phyloP scores from a whole-genome alignment of 257 asterid species.

The Solanum appendiculatum region DNA sequence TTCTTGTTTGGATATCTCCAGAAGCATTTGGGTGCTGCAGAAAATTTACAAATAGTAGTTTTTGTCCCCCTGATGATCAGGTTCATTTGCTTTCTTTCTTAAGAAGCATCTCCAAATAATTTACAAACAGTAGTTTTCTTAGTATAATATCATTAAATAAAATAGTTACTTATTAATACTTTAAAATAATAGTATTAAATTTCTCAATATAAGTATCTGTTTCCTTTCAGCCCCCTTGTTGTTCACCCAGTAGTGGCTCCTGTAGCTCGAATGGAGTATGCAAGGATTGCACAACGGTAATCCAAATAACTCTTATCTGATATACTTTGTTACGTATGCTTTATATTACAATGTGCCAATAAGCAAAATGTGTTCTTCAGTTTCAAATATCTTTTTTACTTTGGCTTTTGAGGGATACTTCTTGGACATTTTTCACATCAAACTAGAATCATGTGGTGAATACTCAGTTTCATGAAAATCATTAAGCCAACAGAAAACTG shows the following conservation, averaged over 20 bases:
- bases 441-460: background rate
- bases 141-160: background rate
- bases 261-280: conserved; percentile 64
- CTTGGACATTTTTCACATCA: background rate
- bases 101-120: background rate
- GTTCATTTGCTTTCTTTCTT: conserved; percentile 17
- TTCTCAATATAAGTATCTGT: background rate
- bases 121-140: background rate
- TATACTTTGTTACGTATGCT: background rate
- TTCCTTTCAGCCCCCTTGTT: conserved; percentile 90
- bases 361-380: background rate
- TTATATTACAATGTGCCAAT: background rate
- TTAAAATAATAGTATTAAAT: background rate
- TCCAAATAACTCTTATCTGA: background rate
- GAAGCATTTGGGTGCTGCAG: conserved; percentile 99
- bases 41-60: conserved; percentile 77
- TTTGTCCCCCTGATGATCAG: conserved; percentile 97
- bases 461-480: background rate
- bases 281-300: conserved; percentile 95
- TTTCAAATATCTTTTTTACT: background rate
- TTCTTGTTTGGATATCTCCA: conserved; percentile 95
- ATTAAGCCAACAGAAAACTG: background rate
- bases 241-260: conserved; percentile 49
- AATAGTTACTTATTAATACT: background rate
- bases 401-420: background rate